Evolutionary conservation across 495 filamentous ascomycete species (phyloP).

Genomic region (Aspergillus ellipticus): DNA sequence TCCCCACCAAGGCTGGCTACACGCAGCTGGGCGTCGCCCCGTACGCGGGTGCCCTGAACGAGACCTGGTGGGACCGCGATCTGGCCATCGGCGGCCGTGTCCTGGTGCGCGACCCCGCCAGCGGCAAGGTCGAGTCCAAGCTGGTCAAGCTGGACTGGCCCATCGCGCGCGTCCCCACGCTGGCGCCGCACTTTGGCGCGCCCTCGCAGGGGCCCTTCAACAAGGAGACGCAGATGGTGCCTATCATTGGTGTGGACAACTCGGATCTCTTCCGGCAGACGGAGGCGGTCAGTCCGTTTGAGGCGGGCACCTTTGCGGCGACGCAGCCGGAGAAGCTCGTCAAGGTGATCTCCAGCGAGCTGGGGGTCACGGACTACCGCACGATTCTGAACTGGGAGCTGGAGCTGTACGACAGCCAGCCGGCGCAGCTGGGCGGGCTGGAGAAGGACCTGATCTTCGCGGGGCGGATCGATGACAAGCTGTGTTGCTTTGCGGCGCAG

Average conservation of each 20-base stretch:
- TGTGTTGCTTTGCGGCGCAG: slow-evolving; percentile 90
- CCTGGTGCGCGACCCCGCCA: slow-evolving; percentile 65
- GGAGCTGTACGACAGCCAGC: slow-evolving; percentile 92
- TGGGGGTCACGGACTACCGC: slow-evolving; percentile 62
- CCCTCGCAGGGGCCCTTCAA: slow-evolving; percentile 76
- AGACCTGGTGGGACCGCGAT: slow-evolving; percentile 94
- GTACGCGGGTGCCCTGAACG: slow-evolving; percentile 81
- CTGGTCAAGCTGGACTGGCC: slow-evolving; percentile 92
- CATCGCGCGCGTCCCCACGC: slow-evolving; percentile 85
- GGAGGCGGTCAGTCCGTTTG: slow-evolving; percentile 21
- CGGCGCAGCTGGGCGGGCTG: slow-evolving; percentile 77
- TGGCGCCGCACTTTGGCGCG: slow-evolving; percentile 90
- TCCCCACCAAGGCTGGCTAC: slow-evolving; percentile 77
- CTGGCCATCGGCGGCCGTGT: slow-evolving; percentile 86
- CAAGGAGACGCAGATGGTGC: slow-evolving; percentile 88
- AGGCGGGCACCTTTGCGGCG: slow-evolving; percentile 61
- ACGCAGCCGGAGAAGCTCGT: slow-evolving; percentile 84
- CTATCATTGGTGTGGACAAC: slow-evolving; percentile 86
- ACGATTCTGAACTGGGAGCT: slow-evolving; percentile 93
- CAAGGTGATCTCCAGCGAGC: slow-evolving; percentile 70
- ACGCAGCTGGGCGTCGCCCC: slow-evolving; percentile 88
- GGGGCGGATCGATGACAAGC: slow-evolving; percentile 92
- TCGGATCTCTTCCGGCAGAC: slow-evolving; percentile 47
- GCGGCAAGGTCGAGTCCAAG: slow-evolving; percentile 76
- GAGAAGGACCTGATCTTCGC: slow-evolving; percentile 95